Evolutionary conservation across 2,329 filamentous ascomycete genomes (phyloP), one percentile per base, ranked within the genome.

Genomic region (Sporothrix schenckii): DNA sequence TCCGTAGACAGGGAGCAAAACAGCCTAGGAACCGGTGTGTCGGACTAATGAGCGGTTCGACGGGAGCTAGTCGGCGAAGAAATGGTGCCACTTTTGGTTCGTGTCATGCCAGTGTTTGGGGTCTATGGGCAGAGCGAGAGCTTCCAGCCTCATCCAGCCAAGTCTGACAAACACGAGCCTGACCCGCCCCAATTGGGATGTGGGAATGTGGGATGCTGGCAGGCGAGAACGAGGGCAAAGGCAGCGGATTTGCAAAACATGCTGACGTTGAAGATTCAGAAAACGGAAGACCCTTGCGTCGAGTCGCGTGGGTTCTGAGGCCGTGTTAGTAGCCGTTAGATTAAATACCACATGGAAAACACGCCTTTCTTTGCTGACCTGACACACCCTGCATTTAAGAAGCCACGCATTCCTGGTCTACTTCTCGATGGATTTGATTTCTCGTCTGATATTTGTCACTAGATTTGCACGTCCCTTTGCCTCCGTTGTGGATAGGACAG

Each of bases 51-150:
- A 54, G 56, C 56, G 66, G 71, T 65, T 63, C 41, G 60, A 61
- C 68, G 71, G 66, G 60, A 66, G 66, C 50, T 69, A 67, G 68
- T 60, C 67, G 60, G 67, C 60, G 66, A 39, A n/a, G 70, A 68
- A 41, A 72, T 74, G 69, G 73, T 74, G 73, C 73, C 73, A 73
- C 73, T 73, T 74, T 72, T 68, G 70, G 47, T 16, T 13, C 49
- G 24, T 70, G 72, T 74, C 72, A 73, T 72, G 71, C 73, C 73
- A 73, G 71, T 27, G 27, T 34, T 30, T 34, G 72, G 68, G 71
- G 47, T 34, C 54, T 66, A 39, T 74, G 73, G 73, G 52, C 73
- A 72, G 72, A 72, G 70, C 68, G 49, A 44, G 44, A 4, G 13
- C 16, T 49, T 47, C 14, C 52, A 52, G 39, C 61, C 27, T 41